Base-by-base conservation (phyloP, 225 moss, liverwort and hornwort species). In the Bryum argenteum region DNA sequence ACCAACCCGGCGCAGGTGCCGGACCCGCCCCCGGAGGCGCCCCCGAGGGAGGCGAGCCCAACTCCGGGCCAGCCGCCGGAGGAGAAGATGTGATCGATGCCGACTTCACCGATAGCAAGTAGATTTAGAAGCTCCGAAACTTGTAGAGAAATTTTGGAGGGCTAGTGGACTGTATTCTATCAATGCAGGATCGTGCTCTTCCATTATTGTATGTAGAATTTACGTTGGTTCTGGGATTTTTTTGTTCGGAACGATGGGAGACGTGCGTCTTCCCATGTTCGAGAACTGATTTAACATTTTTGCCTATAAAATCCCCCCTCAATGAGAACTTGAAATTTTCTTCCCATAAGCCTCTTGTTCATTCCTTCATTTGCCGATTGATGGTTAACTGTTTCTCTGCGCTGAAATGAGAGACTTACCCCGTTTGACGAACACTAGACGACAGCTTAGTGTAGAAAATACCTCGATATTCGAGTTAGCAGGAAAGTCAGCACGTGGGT, bases 31-130 rank as follows among this genome's bases (percentile, higher is more conserved):
- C 87, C 23, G 89, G 88, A 58, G 92, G 89, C 52, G 73, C 94
- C n/a, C 79, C 90, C 1, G 94, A 88, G 75, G 92, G 89, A 53
- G 89, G 65, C 9, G 56, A 60, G 8, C 33, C 33, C 33, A 70
- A 73, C 22, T 14, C 77, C 3, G 80, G 80, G 9, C 78, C 86
- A 6, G 63, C 82, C 20, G 20, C 80, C 18, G 86, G 86, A 54
- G 89, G 85, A 8, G 91, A 91, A 23, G 91, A 91, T 22, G 91
- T 91, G 0, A 89, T 91, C 10, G 91, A 91, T 63, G 91, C 91
- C 5, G 95, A 95, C 58, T 95, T 95, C 81, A 89, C 92, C 0
- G 91, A 95, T 67, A 95, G 90, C 38, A 95, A 91, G 64, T 95
- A 94, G 80, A 67, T 28, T 63, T 58, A 71, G 71, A 3, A 38